A percentile compares a stretch with the other conserved stretches of the same genome.
phyloP scores from a whole-genome alignment of 352 stramenopile genomes.

The Globisporangium spinosum region DNA sequence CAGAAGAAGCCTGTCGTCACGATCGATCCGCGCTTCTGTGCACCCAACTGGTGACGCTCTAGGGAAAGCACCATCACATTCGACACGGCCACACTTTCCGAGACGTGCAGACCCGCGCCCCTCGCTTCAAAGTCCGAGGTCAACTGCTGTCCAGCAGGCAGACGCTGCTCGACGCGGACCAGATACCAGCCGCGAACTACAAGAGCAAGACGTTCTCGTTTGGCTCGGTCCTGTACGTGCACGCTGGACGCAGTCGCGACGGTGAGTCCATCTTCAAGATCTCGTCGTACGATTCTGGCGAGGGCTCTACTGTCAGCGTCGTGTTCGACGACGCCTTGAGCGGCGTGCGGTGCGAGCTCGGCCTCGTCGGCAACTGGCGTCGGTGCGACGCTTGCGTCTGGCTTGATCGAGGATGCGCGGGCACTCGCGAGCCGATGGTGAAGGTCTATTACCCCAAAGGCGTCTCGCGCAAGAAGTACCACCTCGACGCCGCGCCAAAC shows the following conservation, averaged over 20 bases:
- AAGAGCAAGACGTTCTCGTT: background rate
- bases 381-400: conserved; percentile 1
- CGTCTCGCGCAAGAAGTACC: conserved; percentile 11
- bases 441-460: background rate
- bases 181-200: background rate
- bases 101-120: no score
- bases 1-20: no score
- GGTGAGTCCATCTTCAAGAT: background rate
- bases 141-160: no score
- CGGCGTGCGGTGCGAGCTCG: background rate
- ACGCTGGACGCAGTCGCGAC: background rate
- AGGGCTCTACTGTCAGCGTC: background rate
- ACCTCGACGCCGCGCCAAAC: conserved; percentile 24
- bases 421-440: background rate
- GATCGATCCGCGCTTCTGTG: no score
- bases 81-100: no score
- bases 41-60: no score
- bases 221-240: background rate
- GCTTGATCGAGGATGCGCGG: background rate
- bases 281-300: background rate
- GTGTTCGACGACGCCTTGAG: background rate
- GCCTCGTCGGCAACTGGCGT: conserved; percentile 6
- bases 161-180: background rate
- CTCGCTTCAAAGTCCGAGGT: no score
- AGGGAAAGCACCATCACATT: no score